These are phyloP conservation scores for Dichotomocladium elegans DNA, from an alignment of 371 early-diverging fungal genomes.

Conservation along the genomic window DNA sequence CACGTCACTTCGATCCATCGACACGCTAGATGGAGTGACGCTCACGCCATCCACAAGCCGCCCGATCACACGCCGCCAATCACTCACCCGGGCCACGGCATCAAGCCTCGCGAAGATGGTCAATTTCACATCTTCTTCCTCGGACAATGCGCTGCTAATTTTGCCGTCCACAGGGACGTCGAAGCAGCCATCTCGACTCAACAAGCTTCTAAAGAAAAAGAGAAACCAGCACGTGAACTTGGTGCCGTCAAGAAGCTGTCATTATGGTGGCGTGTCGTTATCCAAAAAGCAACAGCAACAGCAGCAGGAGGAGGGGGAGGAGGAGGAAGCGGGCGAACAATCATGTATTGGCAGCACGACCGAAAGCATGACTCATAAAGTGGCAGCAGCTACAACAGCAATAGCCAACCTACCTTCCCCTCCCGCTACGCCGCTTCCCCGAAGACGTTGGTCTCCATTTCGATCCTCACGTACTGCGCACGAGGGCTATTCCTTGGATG, in stretches of 20 bases:
- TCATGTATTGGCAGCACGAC: background rate
- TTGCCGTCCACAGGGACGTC: background rate
- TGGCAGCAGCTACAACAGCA: background rate
- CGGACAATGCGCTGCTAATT: background rate
- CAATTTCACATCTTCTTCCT: background rate
- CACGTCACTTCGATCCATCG: conserved; percentile 3
- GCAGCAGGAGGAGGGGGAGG: too few relatives aligned
- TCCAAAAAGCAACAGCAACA: too few relatives aligned
- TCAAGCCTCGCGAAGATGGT: conserved; percentile 15
- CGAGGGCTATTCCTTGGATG: background rate
- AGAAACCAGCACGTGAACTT: background rate
- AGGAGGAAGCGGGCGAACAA: too few relatives aligned
- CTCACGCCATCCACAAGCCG: background rate
- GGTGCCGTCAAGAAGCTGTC: background rate
- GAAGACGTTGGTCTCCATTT: background rate
- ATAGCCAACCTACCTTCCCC: background rate
- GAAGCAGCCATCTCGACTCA: conserved; percentile 3
- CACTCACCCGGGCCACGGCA: conserved; percentile 12
- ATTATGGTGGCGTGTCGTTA: too few relatives aligned
- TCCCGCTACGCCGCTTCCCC: conserved; percentile 1
- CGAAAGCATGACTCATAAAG: too few relatives aligned
- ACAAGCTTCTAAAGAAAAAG: conserved; percentile 2
- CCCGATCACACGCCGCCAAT: conserved; percentile 10
- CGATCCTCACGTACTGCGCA: background rate
- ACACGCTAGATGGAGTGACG: background rate